phyloP scores from a whole-genome alignment of 2,329 filamentous ascomycete species.

The Chaetomiaceae sp. region DNA sequence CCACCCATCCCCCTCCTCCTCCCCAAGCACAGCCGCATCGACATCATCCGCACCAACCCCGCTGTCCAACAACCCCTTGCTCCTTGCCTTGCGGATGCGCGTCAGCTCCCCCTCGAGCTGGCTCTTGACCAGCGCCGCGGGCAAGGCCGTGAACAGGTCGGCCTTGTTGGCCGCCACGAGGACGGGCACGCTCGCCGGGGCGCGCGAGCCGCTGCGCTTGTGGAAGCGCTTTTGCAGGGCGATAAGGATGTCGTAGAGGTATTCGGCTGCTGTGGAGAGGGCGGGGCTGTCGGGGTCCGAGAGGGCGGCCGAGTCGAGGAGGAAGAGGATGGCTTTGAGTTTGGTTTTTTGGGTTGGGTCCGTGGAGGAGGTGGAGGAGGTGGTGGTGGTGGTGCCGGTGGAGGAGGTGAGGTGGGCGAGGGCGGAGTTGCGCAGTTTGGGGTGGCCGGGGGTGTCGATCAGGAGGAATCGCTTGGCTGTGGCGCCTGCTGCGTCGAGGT shows the following conservation, averaged over 20 bases:
- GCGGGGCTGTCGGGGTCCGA: constrained; percentile 51
- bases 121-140: constrained; percentile 67
- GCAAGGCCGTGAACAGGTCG: constrained; percentile 89
- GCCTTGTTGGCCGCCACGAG: constrained; percentile 91
- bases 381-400: constrained; percentile 5
- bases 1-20: constrained; percentile 75
- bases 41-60: constrained; percentile 62
- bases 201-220: constrained; percentile 26
- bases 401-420: constrained; percentile 42
- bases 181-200: constrained; percentile 60
- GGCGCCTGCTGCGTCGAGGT: constrained; percentile 52
- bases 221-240: constrained; percentile 63
- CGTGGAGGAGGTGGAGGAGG: constrained; percentile 2
- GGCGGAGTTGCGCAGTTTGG: constrained; percentile 76
- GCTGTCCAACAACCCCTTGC: constrained; percentile 77
- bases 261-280: constrained; percentile 70
- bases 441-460: constrained; percentile 89
- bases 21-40: constrained; percentile 46
- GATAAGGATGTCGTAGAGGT: constrained; percentile 86
- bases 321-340: constrained; percentile 72
- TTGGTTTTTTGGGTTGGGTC: constrained; percentile 37
- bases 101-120: constrained; percentile 77
- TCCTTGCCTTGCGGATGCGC: constrained; percentile 68
- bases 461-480: constrained; percentile 67
- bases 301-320: constrained; percentile 78